These are phyloP conservation scores for Lipomyces oligophaga DNA, from an alignment of 805 yeast species.

Conservation along the genomic window DNA sequence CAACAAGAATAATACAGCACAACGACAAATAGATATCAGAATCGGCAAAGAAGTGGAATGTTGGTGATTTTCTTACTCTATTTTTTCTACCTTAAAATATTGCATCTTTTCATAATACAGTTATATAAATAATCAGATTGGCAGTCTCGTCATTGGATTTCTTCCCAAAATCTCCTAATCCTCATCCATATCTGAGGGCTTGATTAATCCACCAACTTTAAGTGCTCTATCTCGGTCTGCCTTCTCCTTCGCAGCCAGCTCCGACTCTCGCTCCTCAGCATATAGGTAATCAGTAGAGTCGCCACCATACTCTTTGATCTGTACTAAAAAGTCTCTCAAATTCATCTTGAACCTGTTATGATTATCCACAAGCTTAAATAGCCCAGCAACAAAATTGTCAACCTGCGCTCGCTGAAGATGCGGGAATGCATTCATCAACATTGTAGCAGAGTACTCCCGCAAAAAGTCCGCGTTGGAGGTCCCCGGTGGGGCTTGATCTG, in stretches of 20 bases:
- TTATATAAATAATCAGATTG: background rate
- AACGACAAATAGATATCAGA: no score
- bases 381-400: slow-evolving; percentile 70
- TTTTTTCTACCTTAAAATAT: background rate
- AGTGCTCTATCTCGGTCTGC: slow-evolving; percentile 76
- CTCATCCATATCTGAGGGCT: slow-evolving; percentile 75
- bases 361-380: slow-evolving; percentile 66
- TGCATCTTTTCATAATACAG: background rate
- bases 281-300: slow-evolving; percentile 90
- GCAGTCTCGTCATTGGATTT: background rate
- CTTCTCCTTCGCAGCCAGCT: slow-evolving; percentile 62
- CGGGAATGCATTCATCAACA: slow-evolving; percentile 86
- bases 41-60: no score
- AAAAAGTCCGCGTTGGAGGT: slow-evolving; percentile 75
- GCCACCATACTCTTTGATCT: slow-evolving; percentile 93
- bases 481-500: slow-evolving; percentile 80
- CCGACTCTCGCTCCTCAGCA: slow-evolving; percentile 87
- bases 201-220: slow-evolving; percentile 86
- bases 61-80: background rate
- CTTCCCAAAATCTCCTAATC: no score
- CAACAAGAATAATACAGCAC: no score
- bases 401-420: slow-evolving; percentile 83
- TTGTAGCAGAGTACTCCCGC: slow-evolving; percentile 74
- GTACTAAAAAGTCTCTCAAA: slow-evolving; percentile 91
- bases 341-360: slow-evolving; percentile 73